These are phyloP conservation scores for Musa beccarii DNA, from an alignment of 176 grass and related monocot genomes.

Conservation along the genomic window DNA sequence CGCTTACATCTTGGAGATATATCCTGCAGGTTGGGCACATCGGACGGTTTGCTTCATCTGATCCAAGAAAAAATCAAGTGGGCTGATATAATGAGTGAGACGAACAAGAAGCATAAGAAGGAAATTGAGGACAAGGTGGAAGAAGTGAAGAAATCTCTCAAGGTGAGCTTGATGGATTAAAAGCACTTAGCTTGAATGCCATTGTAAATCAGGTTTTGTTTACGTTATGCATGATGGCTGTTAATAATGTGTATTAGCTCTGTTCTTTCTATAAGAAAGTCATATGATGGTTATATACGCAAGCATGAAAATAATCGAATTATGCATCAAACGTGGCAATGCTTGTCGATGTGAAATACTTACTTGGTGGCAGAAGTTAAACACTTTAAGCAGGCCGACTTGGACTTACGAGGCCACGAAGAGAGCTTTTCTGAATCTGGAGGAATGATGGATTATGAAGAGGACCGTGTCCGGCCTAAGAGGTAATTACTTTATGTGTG, in stretches of 20 bases:
- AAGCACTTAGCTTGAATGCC: conserved; percentile 3
- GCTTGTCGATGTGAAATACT: conserved; percentile 46
- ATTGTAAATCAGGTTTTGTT: not conserved
- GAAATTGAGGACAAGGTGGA: conserved; percentile 93
- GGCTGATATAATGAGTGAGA: conserved; percentile 81
- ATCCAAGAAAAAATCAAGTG: conserved; percentile 99
- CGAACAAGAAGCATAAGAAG: conserved; percentile 73
- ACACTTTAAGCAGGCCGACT: conserved; percentile 93
- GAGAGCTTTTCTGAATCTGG: conserved; percentile 80
- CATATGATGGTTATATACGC: conserved; percentile 8
- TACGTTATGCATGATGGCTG: not conserved
- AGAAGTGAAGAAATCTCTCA: conserved; percentile 92
- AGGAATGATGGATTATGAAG: conserved; percentile 96
- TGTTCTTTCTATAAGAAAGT: not conserved
- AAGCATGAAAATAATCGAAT: conserved; percentile 28
- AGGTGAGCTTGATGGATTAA: conserved; percentile 53
- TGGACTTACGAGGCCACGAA: conserved; percentile 66
- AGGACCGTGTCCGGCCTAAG: conserved; percentile 87
- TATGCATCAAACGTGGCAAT: conserved; percentile 57
- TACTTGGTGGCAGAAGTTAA: conserved; percentile 92
- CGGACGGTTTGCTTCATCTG: conserved; percentile 65
- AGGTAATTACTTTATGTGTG: conserved; percentile 34
- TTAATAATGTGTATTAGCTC: not conserved
- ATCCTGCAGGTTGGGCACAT: conserved; percentile 66
- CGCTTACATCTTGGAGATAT: not conserved